These are phyloP conservation scores for Boletus patriciae DNA, from an alignment of 768 basidiomycete genomes.

Conservation along the genomic window DNA sequence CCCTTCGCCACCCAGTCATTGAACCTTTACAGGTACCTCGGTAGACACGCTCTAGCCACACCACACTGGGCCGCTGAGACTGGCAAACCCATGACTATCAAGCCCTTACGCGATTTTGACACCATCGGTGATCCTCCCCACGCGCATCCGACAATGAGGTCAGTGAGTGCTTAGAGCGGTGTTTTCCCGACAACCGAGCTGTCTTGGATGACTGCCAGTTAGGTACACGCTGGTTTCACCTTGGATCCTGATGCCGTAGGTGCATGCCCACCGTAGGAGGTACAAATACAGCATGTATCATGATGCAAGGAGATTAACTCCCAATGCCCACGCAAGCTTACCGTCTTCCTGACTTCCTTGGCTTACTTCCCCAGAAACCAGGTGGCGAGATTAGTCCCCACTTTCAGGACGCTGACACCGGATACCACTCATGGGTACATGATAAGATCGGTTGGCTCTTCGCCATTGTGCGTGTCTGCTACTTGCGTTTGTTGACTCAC, in stretches of 20 bases:
- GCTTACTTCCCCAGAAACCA: conserved; percentile 27
- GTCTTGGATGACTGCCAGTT: conserved; percentile 1
- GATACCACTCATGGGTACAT: conserved; percentile 26
- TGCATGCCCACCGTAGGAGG: neutral
- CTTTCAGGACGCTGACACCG: conserved; percentile 24
- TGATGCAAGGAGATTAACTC: neutral
- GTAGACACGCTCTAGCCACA: neutral
- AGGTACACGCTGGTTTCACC: conserved; percentile 17
- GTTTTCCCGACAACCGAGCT: neutral
- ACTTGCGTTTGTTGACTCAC: no score
- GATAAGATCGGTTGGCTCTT: conserved; percentile 24
- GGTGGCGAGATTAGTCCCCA: conserved; percentile 28
- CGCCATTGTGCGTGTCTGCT: conserved; percentile 17
- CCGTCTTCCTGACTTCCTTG: conserved; percentile 27
- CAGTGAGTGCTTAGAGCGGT: neutral
- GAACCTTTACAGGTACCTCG: neutral
- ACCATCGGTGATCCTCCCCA: neutral
- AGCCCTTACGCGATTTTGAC: neutral
- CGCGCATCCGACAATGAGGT: neutral
- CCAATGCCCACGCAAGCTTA: conserved; percentile 22
- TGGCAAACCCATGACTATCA: neutral
- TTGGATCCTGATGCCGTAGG: conserved; percentile 5
- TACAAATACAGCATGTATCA: conserved; percentile 17
- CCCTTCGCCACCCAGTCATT: neutral
- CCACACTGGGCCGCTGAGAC: neutral